Percentiles rank a stretch among this genome's conserved stretches.
Conservation (phyloP, 192 early-diverging fungal genomes). For the Umbelopsis ramanniana region DNA sequence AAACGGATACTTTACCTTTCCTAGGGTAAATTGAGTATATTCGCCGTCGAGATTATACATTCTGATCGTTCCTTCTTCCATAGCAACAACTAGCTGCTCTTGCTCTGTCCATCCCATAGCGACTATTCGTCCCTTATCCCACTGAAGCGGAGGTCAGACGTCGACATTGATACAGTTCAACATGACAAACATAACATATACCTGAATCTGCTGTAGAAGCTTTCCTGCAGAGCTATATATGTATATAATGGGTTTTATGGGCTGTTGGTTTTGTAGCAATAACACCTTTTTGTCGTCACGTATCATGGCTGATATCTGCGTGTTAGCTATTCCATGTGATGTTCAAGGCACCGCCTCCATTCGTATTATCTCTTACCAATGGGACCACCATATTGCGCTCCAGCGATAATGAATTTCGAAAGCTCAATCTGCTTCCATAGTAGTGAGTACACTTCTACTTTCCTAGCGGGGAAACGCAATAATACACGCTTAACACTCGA, state of each 20-base stretch:
- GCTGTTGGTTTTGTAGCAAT: constrained; percentile 71
- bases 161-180: not conserved
- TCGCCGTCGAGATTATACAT: constrained; percentile 86
- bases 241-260: constrained; percentile 78
- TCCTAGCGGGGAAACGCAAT: constrained; percentile 36
- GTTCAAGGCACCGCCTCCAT: too few relatives aligned
- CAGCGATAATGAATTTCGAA: constrained; percentile 80
- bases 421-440: constrained; percentile 90
- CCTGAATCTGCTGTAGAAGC: constrained; percentile 84
- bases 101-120: constrained; percentile 89
- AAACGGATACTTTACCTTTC: constrained; percentile 54
- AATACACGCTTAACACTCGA: not conserved
- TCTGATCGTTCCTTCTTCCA: constrained; percentile 83
- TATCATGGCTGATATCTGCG: constrained; percentile 72
- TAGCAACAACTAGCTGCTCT: constrained; percentile 86
- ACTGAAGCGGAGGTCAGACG: constrained; percentile 48
- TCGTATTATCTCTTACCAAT: constrained; percentile 64
- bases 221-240: constrained; percentile 89
- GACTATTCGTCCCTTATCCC: constrained; percentile 90
- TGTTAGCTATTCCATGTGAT: not conserved
- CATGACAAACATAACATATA: constrained; percentile 31
- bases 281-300: constrained; percentile 87
- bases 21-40: constrained; percentile 78
- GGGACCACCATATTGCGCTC: constrained; percentile 91
- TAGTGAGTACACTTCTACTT: constrained; percentile 86